Base-by-base conservation (phyloP, 2,329 filamentous ascomycete genomes). In the Cladorrhinum sp. region DNA sequence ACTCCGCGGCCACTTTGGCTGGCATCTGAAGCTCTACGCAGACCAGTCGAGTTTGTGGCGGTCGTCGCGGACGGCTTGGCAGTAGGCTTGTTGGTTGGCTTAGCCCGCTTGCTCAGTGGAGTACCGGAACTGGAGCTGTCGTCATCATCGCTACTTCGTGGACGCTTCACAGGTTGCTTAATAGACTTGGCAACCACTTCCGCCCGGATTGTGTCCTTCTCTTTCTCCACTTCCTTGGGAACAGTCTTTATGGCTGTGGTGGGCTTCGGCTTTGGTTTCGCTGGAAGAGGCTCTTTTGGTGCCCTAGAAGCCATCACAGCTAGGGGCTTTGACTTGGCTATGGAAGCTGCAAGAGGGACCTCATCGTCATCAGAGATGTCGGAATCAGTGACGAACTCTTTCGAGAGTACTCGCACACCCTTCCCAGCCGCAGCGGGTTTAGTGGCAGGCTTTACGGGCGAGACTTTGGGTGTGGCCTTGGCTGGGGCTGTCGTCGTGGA, bases 71-170 rank as follows among this genome's bases (percentile, higher is more conserved):
- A 51, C 1, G 61, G 55, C 12, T 63, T 24, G n/a, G 66, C 39
- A 50, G 61, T 54, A 1, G 63, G 24, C 51, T 65, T 70, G 12
- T 55, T 26, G 14, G 23, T 62, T 21, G 78, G 73, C 74, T 84
- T 85, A 66, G 81, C 74, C n/a, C 83, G 79, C 73, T 86, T 86
- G 68, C 78, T 82, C 10, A 86, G 73, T 2, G 83, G 83, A 10
- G 80, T 82, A 14, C 81, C 82, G 0, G 84, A 86, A 71, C 83
- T 86, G 1, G 83, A 86, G 67, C 82, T 85, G 60, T 82, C 83
- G 65, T 84, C 82, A 14, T 80, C 77, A 5, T 81, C 79, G 49
- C 78, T 73, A 46, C 83, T 82, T 1, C 82, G 80, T 2, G 77
- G 69, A 33, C 85, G 81, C 73, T 88, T 87, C 26, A 74, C 70